Base-by-base conservation (phyloP, 2,329 filamentous ascomycete species). In the Pseudofabraea citricarpa region DNA sequence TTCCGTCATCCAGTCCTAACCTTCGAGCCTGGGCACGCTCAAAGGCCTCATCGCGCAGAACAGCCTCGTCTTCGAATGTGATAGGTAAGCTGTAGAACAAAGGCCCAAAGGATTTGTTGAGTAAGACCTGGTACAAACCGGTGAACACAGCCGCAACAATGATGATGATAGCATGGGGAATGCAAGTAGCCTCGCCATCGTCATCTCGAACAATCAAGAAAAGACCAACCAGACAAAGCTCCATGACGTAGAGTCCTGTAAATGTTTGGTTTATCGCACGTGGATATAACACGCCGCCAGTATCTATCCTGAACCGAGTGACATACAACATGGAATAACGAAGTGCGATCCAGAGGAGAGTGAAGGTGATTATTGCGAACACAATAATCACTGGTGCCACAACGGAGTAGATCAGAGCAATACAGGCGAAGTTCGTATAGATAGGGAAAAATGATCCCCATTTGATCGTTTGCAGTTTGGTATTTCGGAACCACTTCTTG, bases 301-400 rank as follows among this genome's bases (percentile, higher is more conserved):
- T 98, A 64, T 98, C 93, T 47, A 85, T 81, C 52, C 83, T 80
- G 63, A 95, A 94, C 41, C 90, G 86, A 20, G 83, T 94, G 47
- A 98, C 90, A 57, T 96, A 98, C 16, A 98, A 77, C 70, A 95
- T 94, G 54, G 91, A 91, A 66, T 97, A 97, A n/a, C 91, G 81
- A 62, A 97, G 90, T 1, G 93, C 91, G 35, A 96, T 74, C 90
- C 90, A 98, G 51, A 97, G 83, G 0, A 98, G 72, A 36, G 79
- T 77, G 62, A 97, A 97, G 0, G 91, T 96, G 61, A 97, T 81
- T 56, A 95, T 81, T 55, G 93, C 91, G 69, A 98, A 97, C 18
- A 97, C 69, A 38, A 93, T 79, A 59, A 98, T 96, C 10, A 98
- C 71, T 0, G 93, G 93, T 1, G 93, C 83, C 32, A 97, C 83